phyloP scores from a whole-genome alignment of 2,329 filamentous ascomycete genomes.

The Penicillium corylophilum region DNA sequence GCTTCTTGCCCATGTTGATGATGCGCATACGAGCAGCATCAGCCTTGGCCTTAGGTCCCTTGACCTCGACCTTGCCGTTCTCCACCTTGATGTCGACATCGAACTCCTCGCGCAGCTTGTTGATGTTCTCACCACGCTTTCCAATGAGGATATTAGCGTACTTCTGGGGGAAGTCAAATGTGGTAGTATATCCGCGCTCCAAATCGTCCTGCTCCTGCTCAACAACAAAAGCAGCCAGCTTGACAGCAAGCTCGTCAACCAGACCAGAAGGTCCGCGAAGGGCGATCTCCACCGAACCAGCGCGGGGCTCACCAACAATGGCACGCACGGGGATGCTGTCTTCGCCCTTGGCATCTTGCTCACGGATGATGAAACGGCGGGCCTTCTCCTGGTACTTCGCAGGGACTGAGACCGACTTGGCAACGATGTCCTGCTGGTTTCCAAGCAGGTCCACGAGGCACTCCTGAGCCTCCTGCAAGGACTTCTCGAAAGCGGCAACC shows the following conservation, averaged over 20 bases:
- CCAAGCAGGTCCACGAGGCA: conserved; percentile 55
- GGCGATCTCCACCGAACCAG: conserved; percentile 54
- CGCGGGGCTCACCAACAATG: conserved; percentile 45
- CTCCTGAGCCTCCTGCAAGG: conserved; percentile 59
- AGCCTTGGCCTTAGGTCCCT: conserved; percentile 92
- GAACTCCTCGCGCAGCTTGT: conserved; percentile 66
- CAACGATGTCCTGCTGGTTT: conserved; percentile 56
- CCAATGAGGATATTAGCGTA: conserved; percentile 82
- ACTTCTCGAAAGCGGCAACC: conserved; percentile 55
- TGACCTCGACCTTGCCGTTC: conserved; percentile 91
- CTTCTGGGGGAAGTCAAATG: conserved; percentile 93
- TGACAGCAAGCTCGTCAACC: conserved; percentile 69
- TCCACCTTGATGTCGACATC: conserved; percentile 83
- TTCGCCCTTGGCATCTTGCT: conserved; percentile 53
- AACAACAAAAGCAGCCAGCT: conserved; percentile 75
- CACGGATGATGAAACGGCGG: conserved; percentile 57
- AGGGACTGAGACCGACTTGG: conserved; percentile 55
- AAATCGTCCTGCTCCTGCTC: conserved; percentile 91
- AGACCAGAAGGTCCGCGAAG: conserved; percentile 73
- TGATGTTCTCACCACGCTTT: conserved; percentile 66
- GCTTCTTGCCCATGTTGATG: conserved; percentile 70
- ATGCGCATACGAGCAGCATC: conserved; percentile 84
- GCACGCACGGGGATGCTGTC: conserved; percentile 59
- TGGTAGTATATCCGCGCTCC: conserved; percentile 81
- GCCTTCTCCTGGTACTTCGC: conserved; percentile 65